Conservation (phyloP, 345 rosid species). For the Eutrema heterophyllum region DNA sequence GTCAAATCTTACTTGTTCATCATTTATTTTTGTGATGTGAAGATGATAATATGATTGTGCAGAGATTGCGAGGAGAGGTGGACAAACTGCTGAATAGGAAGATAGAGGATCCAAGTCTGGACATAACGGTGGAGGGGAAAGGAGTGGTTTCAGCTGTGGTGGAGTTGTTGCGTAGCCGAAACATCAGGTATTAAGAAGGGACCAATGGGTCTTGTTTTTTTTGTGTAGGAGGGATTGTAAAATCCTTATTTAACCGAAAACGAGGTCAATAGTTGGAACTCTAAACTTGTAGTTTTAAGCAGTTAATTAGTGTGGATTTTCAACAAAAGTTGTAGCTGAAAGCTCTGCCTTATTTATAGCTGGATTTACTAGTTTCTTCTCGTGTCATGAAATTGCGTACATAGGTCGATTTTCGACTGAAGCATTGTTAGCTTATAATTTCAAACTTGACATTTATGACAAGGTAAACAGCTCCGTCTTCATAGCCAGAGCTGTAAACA, state of each 20-base stretch:
- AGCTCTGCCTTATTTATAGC: background rate
- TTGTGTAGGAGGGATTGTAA: background rate
- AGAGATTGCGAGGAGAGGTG: slow-evolving; percentile 79
- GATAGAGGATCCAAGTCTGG: slow-evolving; percentile 81
- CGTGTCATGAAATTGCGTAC: background rate
- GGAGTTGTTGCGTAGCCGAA: slow-evolving; percentile 66
- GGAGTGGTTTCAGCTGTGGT: slow-evolving; percentile 86
- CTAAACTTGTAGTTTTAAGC: background rate
- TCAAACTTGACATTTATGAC: background rate
- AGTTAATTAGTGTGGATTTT: background rate
- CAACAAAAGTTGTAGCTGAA: background rate
- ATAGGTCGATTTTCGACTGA: background rate
- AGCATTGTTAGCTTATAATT: background rate
- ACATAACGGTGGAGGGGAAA: slow-evolving; percentile 70
- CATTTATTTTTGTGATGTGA: background rate
- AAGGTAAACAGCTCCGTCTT: no score
- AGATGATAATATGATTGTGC: slow-evolving; percentile 16
- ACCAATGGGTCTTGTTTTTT: background rate
- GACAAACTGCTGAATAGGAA: slow-evolving; percentile 76
- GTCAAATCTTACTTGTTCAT: background rate
- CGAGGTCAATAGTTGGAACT: background rate
- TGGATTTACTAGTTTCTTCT: background rate
- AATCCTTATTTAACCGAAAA: background rate
- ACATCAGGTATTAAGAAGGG: slow-evolving; percentile 18
- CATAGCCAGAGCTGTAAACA: background rate